phyloP scores from a whole-genome alignment of 345 rosid genomes.

The Salix arbutifolia region DNA sequence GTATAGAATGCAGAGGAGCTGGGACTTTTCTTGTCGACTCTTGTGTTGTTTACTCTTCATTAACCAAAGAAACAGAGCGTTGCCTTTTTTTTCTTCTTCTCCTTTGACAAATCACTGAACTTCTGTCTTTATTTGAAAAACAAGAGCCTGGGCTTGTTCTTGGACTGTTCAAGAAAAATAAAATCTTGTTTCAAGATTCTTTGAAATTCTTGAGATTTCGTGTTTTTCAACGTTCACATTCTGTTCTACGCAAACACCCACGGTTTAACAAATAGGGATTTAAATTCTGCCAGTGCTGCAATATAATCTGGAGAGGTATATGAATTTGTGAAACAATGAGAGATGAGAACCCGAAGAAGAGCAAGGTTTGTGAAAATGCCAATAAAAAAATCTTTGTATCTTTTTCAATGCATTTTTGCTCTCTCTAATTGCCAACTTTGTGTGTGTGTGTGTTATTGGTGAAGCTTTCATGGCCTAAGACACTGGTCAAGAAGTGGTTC shows the following conservation, averaged over 20 bases:
- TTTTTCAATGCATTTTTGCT: slow-evolving; percentile 12
- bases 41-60: slow-evolving; percentile 24
- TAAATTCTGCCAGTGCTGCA: slow-evolving; percentile 4
- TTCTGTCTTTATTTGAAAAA: slow-evolving; percentile 4
- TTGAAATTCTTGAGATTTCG: slow-evolving; percentile 11
- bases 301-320: slow-evolving; percentile 27
- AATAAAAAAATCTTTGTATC: neutral
- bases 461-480: slow-evolving; percentile 95
- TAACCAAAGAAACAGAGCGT: slow-evolving; percentile 26
- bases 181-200: slow-evolving; percentile 11
- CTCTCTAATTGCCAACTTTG: slow-evolving; percentile 8
- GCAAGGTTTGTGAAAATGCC: slow-evolving; percentile 55
- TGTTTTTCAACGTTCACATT: slow-evolving; percentile 2
- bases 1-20: slow-evolving; percentile 31
- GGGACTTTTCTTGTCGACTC: slow-evolving; percentile 21
- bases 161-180: neutral
- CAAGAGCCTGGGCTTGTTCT: slow-evolving; percentile 2
- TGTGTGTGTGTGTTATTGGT: slow-evolving; percentile 12
- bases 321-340: slow-evolving; percentile 76
- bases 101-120: neutral
- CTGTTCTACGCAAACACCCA: slow-evolving; percentile 11
- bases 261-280: neutral
- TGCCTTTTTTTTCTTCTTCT: slow-evolving; percentile 18
- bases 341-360: slow-evolving; percentile 70
- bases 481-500: slow-evolving; percentile 94